Evolutionary conservation across 306 rosid genomes (phyloP), one percentile per base, ranked within the genome.

Genomic region (Cyamopsis tetragonoloba): DNA sequence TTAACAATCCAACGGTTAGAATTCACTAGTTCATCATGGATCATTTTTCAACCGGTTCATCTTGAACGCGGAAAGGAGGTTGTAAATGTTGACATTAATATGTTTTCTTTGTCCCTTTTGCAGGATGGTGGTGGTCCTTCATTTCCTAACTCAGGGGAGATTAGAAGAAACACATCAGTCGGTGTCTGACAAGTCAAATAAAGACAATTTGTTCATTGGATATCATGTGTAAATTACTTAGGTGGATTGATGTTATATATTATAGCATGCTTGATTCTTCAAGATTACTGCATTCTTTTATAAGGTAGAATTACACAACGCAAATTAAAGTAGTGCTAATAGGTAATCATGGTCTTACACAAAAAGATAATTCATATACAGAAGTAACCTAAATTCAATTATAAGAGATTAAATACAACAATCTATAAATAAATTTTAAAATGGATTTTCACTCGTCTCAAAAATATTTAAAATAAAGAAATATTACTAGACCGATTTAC

Each of bases 181-280:
- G 13, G 69, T 35, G 30, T 47, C 14, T 71, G 66, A 80, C 50
- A 15, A n/a, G 49, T 50, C 55, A 61, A 59, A 37, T 51, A 35
- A 39, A 32, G 19, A 54, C 20, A 66, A 32, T 30, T 32, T 41
- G 75, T 66, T 41, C 59, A 77, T 5, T 47, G 50, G 56, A 59
- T 28, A 35, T 34, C 13, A 37, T 43, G 58, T 76, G 82, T 79
- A 79, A 46, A 73, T 68, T 68, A 68, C 44, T 54, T 68, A 76
- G 79, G 77, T 72, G 53, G 31, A 44, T 61, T 51, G 23, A 39
- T 66, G 66, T 55, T 50, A 69, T 66, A 39, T 66, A 62, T 55
- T 50, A 69, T 66, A 59, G 70, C 56, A 66, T 54, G 31, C 18
- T 75, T 70, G 71, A 60, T 60, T 74, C 66, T 70, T 27, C 35